Conservation (phyloP, 2,329 filamentous ascomycete species). For the Aspergillus candidus region DNA sequence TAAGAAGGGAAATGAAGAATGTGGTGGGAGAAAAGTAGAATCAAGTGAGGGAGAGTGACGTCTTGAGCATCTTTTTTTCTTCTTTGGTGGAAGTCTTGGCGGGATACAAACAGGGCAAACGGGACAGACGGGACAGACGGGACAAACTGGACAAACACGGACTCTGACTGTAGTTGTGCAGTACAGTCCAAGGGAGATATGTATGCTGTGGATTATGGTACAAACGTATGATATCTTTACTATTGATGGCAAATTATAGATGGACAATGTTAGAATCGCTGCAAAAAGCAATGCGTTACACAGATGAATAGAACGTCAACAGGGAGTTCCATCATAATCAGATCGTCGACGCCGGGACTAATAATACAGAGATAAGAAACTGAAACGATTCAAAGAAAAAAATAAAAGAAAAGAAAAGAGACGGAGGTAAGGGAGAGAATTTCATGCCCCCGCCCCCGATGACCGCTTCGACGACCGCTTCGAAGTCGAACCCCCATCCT, state of each 20-base stretch:
- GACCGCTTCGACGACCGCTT: slow-evolving; percentile 30
- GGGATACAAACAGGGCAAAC: slow-evolving; percentile 11
- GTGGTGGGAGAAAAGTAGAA: background rate
- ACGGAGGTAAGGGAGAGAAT: background rate
- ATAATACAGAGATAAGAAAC: background rate
- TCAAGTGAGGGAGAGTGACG: too few species aligned
- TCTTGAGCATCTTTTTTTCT: too few species aligned
- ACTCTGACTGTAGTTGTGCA: too few species aligned
- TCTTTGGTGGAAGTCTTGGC: too few species aligned
- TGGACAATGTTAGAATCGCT: background rate
- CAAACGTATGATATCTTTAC: too few species aligned
- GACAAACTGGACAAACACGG: too few species aligned
- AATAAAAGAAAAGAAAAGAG: slow-evolving; percentile 9
- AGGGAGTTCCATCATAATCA: background rate
- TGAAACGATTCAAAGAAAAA: slow-evolving; percentile 1
- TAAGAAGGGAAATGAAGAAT: too few species aligned
- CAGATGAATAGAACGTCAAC: too few species aligned
- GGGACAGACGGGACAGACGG: slow-evolving; percentile 10
- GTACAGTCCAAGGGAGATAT: too few species aligned
- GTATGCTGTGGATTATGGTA: too few species aligned
- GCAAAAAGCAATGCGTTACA: slow-evolving; percentile 2
- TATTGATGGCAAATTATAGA: too few species aligned
- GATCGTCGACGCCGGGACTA: background rate
- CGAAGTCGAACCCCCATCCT: slow-evolving; percentile 29
- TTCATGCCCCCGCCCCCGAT: slow-evolving; percentile 20